These are phyloP conservation scores for Fennellomyces sp. DNA, from an alignment of 371 early-diverging fungal species.

Conservation along the genomic window DNA sequence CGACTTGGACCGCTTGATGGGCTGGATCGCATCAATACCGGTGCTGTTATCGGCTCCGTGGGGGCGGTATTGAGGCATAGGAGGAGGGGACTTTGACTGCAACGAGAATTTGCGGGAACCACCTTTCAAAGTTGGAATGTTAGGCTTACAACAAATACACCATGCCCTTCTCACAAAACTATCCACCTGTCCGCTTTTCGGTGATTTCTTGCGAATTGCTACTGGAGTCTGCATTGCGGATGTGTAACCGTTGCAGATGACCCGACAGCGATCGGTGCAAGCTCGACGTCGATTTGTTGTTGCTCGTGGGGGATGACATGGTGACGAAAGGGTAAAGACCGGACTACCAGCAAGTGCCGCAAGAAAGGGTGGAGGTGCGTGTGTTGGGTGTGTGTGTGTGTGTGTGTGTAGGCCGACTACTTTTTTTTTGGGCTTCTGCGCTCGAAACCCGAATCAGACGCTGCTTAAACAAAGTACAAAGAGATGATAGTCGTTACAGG, in stretches of 20 bases:
- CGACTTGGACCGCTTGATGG: constrained; percentile 16
- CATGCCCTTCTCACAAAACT: not conserved
- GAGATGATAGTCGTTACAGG: too few species aligned
- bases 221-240: constrained; percentile 30
- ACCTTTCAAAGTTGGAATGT: not conserved
- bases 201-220: constrained; percentile 9
- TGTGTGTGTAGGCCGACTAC: too few species aligned
- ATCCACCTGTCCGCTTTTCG: constrained; percentile 16
- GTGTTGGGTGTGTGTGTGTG: too few species aligned
- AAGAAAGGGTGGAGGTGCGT: too few species aligned
- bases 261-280: constrained; percentile 45
- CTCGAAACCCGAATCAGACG: too few species aligned
- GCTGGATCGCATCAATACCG: constrained; percentile 6
- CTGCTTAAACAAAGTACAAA: too few species aligned
- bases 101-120: constrained; percentile 14
- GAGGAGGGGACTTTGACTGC: constrained; percentile 15
- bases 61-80: constrained; percentile 3
- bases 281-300: constrained; percentile 29
- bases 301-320: constrained; percentile 40
- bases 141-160: not conserved
- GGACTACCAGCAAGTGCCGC: too few species aligned
- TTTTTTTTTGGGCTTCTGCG: too few species aligned
- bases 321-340: too few species aligned
- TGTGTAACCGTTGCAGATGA: constrained; percentile 46
- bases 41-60: not conserved